These are phyloP conservation scores for Saprolegnia diclina DNA, from an alignment of 352 stramenopile genomes.

Conservation along the genomic window DNA sequence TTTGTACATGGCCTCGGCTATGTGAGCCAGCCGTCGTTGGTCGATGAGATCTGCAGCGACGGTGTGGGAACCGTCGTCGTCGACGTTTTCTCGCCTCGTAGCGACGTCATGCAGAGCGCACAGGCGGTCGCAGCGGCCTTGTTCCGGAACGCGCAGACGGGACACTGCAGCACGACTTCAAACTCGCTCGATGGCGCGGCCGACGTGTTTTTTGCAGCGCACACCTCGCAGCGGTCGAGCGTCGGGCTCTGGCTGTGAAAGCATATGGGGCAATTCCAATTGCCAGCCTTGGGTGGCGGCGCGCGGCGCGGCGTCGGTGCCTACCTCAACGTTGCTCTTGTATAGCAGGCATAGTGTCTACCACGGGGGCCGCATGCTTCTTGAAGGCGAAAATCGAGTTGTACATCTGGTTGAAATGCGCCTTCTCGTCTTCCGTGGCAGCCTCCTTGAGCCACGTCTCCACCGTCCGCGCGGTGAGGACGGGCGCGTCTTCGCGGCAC, in stretches of 20 bases:
- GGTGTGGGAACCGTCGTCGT: constrained; percentile 4
- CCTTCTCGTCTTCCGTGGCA: constrained; percentile 12
- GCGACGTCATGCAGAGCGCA: constrained; percentile 43
- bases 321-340: not conserved
- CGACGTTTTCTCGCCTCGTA: constrained; percentile 28
- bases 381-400: constrained; percentile 21
- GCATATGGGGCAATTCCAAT: constrained; percentile 64
- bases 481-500: not conserved
- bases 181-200: constrained; percentile 35
- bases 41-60: constrained; percentile 13
- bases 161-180: constrained; percentile 50
- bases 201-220: constrained; percentile 57
- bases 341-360: not conserved
- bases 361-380: constrained; percentile 2
- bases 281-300: not conserved
- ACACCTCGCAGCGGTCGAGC: constrained; percentile 59
- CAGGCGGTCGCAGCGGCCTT: constrained; percentile 38
- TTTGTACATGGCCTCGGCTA: not conserved
- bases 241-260: constrained; percentile 56
- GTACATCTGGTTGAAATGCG: constrained; percentile 23
- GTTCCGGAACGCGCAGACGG: constrained; percentile 63
- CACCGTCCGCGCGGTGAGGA: constrained; percentile 2
- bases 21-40: constrained; percentile 4
- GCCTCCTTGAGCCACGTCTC: constrained; percentile 14
- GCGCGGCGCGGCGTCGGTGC: not conserved